Base-by-base conservation (phyloP, 306 rosid species). In the Argentina anserina region DNA sequence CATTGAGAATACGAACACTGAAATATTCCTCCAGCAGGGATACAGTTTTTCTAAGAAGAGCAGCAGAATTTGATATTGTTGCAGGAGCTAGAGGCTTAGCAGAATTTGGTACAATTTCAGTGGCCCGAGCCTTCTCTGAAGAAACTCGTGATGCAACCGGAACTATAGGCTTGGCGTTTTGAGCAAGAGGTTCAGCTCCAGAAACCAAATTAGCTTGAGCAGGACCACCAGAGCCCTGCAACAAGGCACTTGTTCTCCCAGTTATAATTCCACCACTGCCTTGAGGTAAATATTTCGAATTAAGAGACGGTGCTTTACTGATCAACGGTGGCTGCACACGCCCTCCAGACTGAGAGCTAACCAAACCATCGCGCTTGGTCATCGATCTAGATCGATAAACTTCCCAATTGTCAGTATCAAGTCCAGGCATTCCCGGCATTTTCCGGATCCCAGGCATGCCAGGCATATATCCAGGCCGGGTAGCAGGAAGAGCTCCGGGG, bases 11-110 rank as follows among this genome's bases (percentile, higher is more conserved):
- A 47, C 72, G 52, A 55, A 83, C 80, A 25, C 82, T 74, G 78
- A 83, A 83, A 79, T 80, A 81, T 47, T 84, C 85, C 75, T 84
- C 82, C 21, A 84, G 76, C 39, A 78, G 85, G 36, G 83, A 77
- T 39, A 73, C 69, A 25, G 84, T 73, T 77, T 83, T 83, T 70
- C 29, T 69, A 7, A 40, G 82, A 73, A 76, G 79, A 23, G 37
- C 65, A 53, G 68, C 81, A 29, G 45, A 26, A 41, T 61, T 69
- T 36, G 73, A 46, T 20, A 33, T 45, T 1, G 60, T 46, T 66
- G 78, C 65, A 43, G 85, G 73, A 63, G 59, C 33, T 10, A 53
- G 42, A 15, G 71, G 81, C 78, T 81, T 77, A 34, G 49, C 46
- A 53, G 82, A 78, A 15, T 36, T 26, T 42, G 76, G 59, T 23